Base-by-base conservation (phyloP, 2,329 filamentous ascomycete genomes). In the Eutypa lata region DNA sequence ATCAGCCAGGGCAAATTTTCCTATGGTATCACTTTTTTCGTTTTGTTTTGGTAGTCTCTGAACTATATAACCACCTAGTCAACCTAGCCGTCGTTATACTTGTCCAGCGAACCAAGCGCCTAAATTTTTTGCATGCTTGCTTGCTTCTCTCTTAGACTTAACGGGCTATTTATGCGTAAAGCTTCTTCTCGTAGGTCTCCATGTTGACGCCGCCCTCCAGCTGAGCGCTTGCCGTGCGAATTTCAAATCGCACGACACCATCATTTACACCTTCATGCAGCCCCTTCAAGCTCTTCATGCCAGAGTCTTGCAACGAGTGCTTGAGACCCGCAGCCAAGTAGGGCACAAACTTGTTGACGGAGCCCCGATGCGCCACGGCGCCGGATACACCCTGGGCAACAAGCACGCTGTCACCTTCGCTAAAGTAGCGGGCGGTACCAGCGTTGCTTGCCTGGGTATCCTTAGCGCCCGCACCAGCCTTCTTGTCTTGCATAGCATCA, bases 141-240 rank as follows among this genome's bases (percentile, higher is more conserved):
- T 22, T 5, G 14, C 16, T 31, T 35, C 10, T n/a, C 16, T 14
- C 18, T 26, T 18, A n/a, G 19, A 26, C 18, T 11, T 5, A 50
- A 31, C 13, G 24, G 22, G 48, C 38, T 11, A 22, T 45, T 64
- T 85, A 97, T 66, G 91, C 91, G 76, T 96, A 99, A 62, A 99
- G 88, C 84, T 97, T 99, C 89, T 99, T 99, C 81, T 97, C 94
- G 72, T 96, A 97, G 71, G 90, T 93, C 79, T 97, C 91, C 82
- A 99, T 91, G 77, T 97, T 95, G 57, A 99, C 92, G 70, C 93
- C 94, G 60, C 94, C 94, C 80, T 99, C 94, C 54, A 95, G 82
- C 82, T 96, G 91, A 48, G 94, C 94, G 73, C 91, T 96, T 55
- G 91, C 89, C 56, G 91, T 97, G 65, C 94, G 83, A 67, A 97